Conservation (phyloP, 179 eudicot species). For the Spergularia azorica region DNA sequence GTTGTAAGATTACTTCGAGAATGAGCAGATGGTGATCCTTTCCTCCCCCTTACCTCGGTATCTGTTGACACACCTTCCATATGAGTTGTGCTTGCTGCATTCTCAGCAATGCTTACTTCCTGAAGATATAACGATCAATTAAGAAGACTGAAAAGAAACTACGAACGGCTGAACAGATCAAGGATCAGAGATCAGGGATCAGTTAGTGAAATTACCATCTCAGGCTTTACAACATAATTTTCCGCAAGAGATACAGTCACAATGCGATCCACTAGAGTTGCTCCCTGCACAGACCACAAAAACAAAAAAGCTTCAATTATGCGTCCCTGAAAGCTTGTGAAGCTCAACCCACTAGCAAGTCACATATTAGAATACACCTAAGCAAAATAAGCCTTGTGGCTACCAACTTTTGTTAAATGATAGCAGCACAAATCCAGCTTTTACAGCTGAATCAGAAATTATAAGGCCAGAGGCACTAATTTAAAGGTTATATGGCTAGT, state of each 20-base stretch:
- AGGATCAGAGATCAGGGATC: background rate
- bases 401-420: background rate
- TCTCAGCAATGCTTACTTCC: conserved; percentile 55
- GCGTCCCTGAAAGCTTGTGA: background rate
- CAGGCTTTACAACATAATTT: conserved; percentile 57
- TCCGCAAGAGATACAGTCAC: conserved; percentile 73
- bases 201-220: conserved; percentile 41
- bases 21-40: background rate
- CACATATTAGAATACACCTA: background rate
- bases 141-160: conserved; percentile 11
- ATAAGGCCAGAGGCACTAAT: too few species aligned
- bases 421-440: too few species aligned
- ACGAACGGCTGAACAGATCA: background rate
- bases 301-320: background rate
- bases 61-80: conserved; percentile 40
- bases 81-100: conserved; percentile 39
- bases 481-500: too few species aligned
- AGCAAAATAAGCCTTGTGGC: background rate
- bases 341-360: background rate
- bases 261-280: conserved; percentile 92
- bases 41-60: conserved; percentile 49
- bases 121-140: conserved; percentile 30
- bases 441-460: too few species aligned
- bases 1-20: background rate
- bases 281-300: conserved; percentile 61